These are phyloP conservation scores for Fusarium sublunatum DNA, from an alignment of 2,329 filamentous ascomycete genomes.

Conservation along the genomic window DNA sequence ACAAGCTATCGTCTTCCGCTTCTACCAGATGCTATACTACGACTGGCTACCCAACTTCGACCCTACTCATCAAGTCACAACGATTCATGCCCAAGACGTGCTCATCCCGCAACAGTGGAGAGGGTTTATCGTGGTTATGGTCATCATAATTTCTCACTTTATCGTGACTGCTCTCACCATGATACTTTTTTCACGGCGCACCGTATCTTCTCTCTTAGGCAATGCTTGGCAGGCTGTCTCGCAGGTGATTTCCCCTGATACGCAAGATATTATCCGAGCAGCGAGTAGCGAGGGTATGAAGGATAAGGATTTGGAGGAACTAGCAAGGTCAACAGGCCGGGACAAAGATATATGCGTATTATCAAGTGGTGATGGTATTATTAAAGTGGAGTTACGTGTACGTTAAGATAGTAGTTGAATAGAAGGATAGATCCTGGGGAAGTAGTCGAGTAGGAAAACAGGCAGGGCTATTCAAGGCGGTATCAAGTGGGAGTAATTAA, in stretches of 20 bases:
- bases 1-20: not conserved
- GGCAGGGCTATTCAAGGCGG: not conserved
- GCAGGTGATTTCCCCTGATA: slow-evolving; percentile 19
- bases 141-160: not conserved
- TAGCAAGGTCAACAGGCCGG: not conserved
- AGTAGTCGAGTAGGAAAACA: too few relatives aligned
- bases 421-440: too few relatives aligned
- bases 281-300: not conserved
- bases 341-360: not conserved
- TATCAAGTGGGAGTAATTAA: not conserved
- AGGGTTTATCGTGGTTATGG: not conserved
- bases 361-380: not conserved
- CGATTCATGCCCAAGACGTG: not conserved
- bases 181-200: slow-evolving; percentile 5
- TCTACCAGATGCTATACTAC: slow-evolving; percentile 14
- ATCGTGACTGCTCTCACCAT: not conserved
- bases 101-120: slow-evolving; percentile 4
- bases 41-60: slow-evolving; percentile 3
- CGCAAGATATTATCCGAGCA: slow-evolving; percentile 15
- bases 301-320: slow-evolving; percentile 17
- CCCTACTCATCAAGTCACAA: not conserved
- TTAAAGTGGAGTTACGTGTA: not conserved
- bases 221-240: slow-evolving; percentile 26
- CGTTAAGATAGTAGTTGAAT: not conserved
- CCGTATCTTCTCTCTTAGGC: slow-evolving; percentile 5